Evolutionary conservation across 129 eudicot species (phyloP), one percentile per base, ranked within the genome.

Genomic region (Mikania micrantha): DNA sequence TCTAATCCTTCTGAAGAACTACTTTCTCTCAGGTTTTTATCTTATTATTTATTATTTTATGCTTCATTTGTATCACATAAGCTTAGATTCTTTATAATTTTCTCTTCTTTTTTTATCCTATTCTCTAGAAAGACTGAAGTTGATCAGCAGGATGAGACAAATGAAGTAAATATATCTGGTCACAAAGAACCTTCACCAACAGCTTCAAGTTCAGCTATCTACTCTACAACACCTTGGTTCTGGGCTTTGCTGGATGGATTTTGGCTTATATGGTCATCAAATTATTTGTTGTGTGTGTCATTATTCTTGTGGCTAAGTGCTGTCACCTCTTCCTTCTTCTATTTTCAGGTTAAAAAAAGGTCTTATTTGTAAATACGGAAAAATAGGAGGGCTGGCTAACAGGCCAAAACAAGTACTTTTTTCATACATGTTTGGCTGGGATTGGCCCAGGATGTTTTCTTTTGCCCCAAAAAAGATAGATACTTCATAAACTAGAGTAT

Each of bases 201-300:
- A 44, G 42, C 67, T 25, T 66, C 61, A 36, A 75, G 41, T 35
- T 59, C 75, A 68, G 48, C 84, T 32, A 45, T 78, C 71, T 69
- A 78, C 39, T 39, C 79, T 50, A 74, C 73, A 61, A 88, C 68
- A 27, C 95, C 87, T 66, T 84, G 83, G 34, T 56, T 84, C 35
- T 91, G 98, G 98, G 88, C 84, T 65, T 73, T 88, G 66, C 75
- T 92, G 22, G 96, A 92, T 27, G 98, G 96, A 28, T 73, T 92
- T 20, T 56, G 84, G 72, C 96, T 88, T 70, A 92, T 88, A 53
- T 73, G 91, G 72, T 82, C 98, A 53, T 92, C 98, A 28, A 81
- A 78, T 38, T 88, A 92, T 65, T 80, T 92, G 74, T 69, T 92
- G 49, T 73, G 80, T 49, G 91, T 92, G 45, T 86, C 96, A 53